Conservation (phyloP, 352 stramenopile species). For the Sclerospora graminicola region DNA sequence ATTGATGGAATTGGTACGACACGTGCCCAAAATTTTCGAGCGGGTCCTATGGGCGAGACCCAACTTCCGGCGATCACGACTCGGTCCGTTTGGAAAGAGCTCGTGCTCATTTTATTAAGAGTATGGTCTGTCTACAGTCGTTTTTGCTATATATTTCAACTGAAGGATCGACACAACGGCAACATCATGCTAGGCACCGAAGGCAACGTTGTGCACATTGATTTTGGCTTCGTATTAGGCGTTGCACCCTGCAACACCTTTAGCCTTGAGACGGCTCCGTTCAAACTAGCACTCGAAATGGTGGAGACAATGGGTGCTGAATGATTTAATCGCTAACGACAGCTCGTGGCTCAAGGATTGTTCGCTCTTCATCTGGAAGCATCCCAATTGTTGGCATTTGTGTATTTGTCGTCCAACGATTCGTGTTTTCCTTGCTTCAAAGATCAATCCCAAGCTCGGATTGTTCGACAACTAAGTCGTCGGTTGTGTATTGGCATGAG, state of each 20-base stretch:
- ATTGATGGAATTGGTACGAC: slow-evolving; percentile 16
- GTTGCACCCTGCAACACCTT: slow-evolving; percentile 96
- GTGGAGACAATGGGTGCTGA: slow-evolving; percentile 87
- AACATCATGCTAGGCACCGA: slow-evolving; percentile 96
- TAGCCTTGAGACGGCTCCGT: slow-evolving; percentile 93
- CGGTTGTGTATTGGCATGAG: slow-evolving; percentile 49
- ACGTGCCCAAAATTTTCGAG: slow-evolving; percentile 42
- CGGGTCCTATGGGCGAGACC: slow-evolving; percentile 34
- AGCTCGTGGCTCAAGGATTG: slow-evolving; percentile 89
- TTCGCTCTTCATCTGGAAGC: slow-evolving; percentile 89
- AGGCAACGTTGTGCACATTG: slow-evolving; percentile 96
- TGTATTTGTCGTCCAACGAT: slow-evolving; percentile 86
- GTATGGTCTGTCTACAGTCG: slow-evolving; percentile 94
- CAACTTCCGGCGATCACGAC: slow-evolving; percentile 29
- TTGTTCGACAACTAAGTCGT: slow-evolving; percentile 38
- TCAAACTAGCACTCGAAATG: slow-evolving; percentile 98
- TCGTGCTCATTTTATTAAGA: slow-evolving; percentile 91
- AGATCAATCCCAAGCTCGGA: slow-evolving; percentile 24
- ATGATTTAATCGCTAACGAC: slow-evolving; percentile 88
- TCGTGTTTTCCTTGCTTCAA: slow-evolving; percentile 93
- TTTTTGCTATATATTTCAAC: slow-evolving; percentile 93
- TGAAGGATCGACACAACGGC: slow-evolving; percentile 98
- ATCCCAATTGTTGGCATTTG: slow-evolving; percentile 86
- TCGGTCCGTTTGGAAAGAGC: slow-evolving; percentile 46
- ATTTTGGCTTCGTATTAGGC: slow-evolving; percentile 98